These are phyloP conservation scores for Gamsiella multidivaricata DNA, from an alignment of 192 early-diverging fungal species.

Conservation along the genomic window DNA sequence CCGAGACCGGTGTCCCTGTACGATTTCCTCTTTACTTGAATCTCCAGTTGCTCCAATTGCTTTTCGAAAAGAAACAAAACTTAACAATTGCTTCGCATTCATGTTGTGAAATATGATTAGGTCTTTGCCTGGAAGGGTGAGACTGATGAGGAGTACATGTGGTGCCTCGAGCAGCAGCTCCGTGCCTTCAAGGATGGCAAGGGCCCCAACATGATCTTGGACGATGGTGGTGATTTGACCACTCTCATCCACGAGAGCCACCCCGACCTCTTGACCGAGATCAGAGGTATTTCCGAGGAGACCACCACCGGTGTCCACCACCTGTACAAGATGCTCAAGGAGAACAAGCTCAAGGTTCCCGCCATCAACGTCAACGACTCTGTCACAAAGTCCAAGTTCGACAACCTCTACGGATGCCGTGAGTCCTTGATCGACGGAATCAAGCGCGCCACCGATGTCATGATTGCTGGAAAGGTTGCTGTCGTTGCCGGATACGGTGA, in stretches of 20 bases:
- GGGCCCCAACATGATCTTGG: constrained; percentile 98
- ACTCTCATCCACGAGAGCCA: constrained; percentile 95
- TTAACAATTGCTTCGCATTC: too few species aligned
- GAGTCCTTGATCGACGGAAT: constrained; percentile 99
- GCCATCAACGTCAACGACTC: constrained; percentile 99
- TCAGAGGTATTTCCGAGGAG: constrained; percentile 98
- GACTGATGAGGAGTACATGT: constrained; percentile 99
- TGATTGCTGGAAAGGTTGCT: constrained; percentile 99
- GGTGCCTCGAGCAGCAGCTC: constrained; percentile 97
- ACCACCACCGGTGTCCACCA: constrained; percentile 99
- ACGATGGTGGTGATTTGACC: constrained; percentile 99
- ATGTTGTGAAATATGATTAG: constrained; percentile 6
- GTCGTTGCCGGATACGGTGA: constrained; percentile 99
- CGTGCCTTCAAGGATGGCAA: constrained; percentile 91
- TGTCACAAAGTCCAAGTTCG: constrained; percentile 99
- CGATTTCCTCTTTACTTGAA: not conserved
- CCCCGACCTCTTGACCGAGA: constrained; percentile 85
- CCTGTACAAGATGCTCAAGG: constrained; percentile 98
- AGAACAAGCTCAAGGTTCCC: constrained; percentile 96
- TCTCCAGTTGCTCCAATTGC: not conserved
- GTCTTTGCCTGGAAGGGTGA: constrained; percentile 98
- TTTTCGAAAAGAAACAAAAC: not conserved
- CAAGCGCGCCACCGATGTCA: constrained; percentile 99
- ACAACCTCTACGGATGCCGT: constrained; percentile 99
- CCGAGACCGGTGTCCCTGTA: constrained; percentile 93